Base-by-base conservation (phyloP, 108 stramenopile species). In the Fragilaria radians region DNA sequence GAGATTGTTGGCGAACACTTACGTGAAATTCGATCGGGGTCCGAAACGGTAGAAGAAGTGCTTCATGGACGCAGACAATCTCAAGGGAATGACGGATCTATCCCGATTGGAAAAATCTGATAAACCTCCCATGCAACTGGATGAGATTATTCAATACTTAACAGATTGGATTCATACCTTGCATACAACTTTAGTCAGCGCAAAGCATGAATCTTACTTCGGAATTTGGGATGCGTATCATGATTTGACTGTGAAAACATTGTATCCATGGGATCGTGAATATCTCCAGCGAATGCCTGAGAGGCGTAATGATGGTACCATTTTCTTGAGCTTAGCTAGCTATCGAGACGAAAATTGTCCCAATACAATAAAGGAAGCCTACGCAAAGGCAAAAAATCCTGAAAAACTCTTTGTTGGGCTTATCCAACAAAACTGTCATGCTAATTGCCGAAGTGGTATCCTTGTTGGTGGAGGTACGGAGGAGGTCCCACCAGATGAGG, bases 391-490 rank as follows among this genome's bases (percentile, higher is more conserved):
- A 18, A 76, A 80, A 52, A 62, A 86, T 70, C 96, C 97, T 27
- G 89, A 96, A 46, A 70, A 79, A 33, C 66, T 97, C 21, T 94
- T 86, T 62, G 77, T 98, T 30, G 96, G 94, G 24, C 51, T 98
- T 48, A 91, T 96, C 5, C 94, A 96, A 68, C 96, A 96, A 65
- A 98, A 98, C 61, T 98, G 97, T 75, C 67, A 91, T 50, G 66
- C 77, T 28, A 63, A 96, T 63, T 84, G 94, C 59, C 75, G 59
- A 58, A 72, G 75, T 32, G 89, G 85, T 21, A 67, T 82, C 21
- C 58, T 84, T 61, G 80, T 77, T 28, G 78, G 76, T 25, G 78
- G 71, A 2, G 74, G 72, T 23, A 71, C 76, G 19, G 74, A 78
- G 49, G 67, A 74, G 24, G 86, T 85, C 7, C 79, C 73, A 46